phyloP scores from a whole-genome alignment of 306 rosid genomes.

The Castanea mollissima region DNA sequence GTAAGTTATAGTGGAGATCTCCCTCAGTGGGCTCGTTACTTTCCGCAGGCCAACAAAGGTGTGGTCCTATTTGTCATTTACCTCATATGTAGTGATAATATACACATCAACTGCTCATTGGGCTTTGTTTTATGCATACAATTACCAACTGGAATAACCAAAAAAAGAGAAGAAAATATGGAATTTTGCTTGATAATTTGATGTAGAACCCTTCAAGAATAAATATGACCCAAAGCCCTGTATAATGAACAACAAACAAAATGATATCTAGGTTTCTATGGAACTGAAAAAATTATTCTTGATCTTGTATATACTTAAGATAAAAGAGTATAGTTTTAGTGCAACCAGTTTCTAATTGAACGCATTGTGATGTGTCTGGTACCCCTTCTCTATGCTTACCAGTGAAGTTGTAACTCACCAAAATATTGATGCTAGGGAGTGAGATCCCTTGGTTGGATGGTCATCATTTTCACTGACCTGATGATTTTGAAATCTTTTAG shows the following conservation, averaged over 20 bases:
- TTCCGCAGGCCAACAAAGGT: slow-evolving; percentile 93
- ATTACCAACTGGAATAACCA: background rate
- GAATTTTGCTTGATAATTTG: background rate
- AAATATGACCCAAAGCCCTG: background rate
- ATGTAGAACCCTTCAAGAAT: background rate
- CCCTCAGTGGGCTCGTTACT: slow-evolving; percentile 95
- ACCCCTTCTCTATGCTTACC: background rate
- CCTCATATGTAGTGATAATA: slow-evolving; percentile 9
- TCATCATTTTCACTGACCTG: background rate
- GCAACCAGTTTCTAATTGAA: background rate
- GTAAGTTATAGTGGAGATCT: slow-evolving; percentile 85
- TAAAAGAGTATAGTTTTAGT: background rate
- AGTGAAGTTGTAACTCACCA: background rate
- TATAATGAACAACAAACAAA: background rate
- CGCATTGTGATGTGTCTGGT: background rate
- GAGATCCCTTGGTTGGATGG: background rate
- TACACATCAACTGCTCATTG: background rate
- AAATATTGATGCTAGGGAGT: background rate
- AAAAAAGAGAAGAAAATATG: background rate
- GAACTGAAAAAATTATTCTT: background rate
- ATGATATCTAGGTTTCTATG: background rate
- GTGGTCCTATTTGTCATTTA: slow-evolving; percentile 8
- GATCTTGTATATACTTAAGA: background rate
- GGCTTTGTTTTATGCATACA: background rate
- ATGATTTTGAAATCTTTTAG: background rate